Evolutionary conservation across 768 basidiomycete species (phyloP), one percentile per base, ranked within the genome.

Genomic region (Hygrophorus russula): DNA sequence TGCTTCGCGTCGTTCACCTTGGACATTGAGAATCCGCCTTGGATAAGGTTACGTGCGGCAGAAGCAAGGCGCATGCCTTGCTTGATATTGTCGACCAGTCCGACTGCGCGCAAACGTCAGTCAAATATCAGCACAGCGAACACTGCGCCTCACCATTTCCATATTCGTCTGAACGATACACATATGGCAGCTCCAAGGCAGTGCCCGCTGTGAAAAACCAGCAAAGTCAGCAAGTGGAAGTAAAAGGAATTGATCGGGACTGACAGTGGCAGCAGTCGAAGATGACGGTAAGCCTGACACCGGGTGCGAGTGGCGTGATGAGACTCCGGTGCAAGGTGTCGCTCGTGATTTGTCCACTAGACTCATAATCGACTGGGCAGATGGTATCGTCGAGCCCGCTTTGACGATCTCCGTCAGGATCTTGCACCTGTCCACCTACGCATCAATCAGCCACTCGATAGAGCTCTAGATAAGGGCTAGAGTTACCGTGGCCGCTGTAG

Each of bases 401-500:
- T 24, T 11, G 15, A 39, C 38, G 38, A 39, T 39, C 38, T 6
- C 38, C 38, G 24, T 39, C 38, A 8, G 38, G 38, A 39, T 39
- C 38, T 24, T 11, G 15, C n/a, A 39, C 17, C 38, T 39, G 38
- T 11, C 38, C 38, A 17, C 38, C 38, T 39, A 14, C 38, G 20
- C 20, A 14, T 39, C 38, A 8, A 15, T 39, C 9, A 24, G 17
- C 20, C 38, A 11, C n/a, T n/a, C n/a, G 38, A 29, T 17, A 24
- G 28, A 39, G 38, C 19, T 29, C 24, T n/a, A n/a, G 5, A 14
- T 20, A 24, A 24, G 38, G 20, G 38, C 14, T 11, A 39, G 20
- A 15, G 24, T 18, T 10, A 39, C 38, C 38, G 24, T 39, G 38
- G 14, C 38, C 38, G 28, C 38, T 39, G 28, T 39, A 88, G 49